Conservation (phyloP, 2,329 filamentous ascomycete genomes). For the Gaeumannomyces sp. region DNA sequence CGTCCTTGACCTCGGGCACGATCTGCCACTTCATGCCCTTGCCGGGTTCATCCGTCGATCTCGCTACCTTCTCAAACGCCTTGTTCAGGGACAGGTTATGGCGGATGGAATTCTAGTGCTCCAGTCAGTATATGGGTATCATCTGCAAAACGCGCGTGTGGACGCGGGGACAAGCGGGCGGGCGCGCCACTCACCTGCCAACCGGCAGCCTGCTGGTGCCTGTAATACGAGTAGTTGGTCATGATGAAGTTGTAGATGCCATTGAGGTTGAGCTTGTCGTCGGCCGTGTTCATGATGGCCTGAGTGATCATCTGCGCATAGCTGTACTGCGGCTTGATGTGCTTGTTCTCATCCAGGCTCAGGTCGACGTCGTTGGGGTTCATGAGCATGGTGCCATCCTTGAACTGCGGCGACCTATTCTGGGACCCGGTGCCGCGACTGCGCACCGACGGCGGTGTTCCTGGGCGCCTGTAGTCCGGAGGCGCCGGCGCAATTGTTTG, state of each 20-base stretch:
- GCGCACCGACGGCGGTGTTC: constrained; percentile 49
- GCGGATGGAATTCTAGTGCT: constrained; percentile 79
- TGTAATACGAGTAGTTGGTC: constrained; percentile 87
- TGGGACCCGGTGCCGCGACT: constrained; percentile 25
- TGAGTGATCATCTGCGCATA: constrained; percentile 97
- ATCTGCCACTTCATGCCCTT: constrained; percentile 99
- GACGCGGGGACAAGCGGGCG: neutral
- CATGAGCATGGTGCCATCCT: constrained; percentile 36
- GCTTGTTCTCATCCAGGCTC: constrained; percentile 75
- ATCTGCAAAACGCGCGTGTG: neutral
- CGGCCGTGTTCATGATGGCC: constrained; percentile 79
- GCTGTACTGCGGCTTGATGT: constrained; percentile 92
- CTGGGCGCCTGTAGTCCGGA: constrained; percentile 53
- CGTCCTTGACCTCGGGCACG: constrained; percentile 73
- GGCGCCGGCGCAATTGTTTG: constrained; percentile 53
- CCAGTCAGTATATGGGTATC: neutral
- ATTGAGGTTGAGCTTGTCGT: constrained; percentile 83
- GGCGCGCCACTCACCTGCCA: constrained; percentile 67
- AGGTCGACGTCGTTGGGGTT: constrained; percentile 61
- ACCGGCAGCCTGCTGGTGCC: constrained; percentile 66
- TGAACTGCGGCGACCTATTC: constrained; percentile 33
- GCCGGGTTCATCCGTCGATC: constrained; percentile 88
- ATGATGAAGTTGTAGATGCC: constrained; percentile 95
- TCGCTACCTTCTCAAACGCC: constrained; percentile 86
- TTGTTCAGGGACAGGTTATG: constrained; percentile 96